Evolutionary conservation across 768 basidiomycete genomes (phyloP).

Genomic region (Erythrobasidium yunnanense): DNA sequence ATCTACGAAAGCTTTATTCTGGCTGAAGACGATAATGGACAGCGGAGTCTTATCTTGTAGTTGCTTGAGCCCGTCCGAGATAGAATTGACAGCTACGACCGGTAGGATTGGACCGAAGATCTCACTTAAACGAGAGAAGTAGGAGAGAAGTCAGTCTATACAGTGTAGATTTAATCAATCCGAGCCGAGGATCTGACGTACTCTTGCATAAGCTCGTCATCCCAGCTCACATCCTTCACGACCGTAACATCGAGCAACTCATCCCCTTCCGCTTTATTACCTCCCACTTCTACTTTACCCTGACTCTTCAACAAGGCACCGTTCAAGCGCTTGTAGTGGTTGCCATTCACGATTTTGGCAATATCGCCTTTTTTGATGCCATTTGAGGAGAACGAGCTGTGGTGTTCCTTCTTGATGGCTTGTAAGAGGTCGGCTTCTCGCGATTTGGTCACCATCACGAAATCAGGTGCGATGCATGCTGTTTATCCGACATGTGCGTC

Average conservation of each 20-base stretch:
- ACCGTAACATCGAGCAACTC: slow-evolving; percentile 64
- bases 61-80: slow-evolving; percentile 59
- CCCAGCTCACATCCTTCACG: slow-evolving; percentile 52
- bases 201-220: slow-evolving; percentile 70
- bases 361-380: neutral
- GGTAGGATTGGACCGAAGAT: slow-evolving; percentile 75
- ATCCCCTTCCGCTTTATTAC: slow-evolving; percentile 50
- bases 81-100: slow-evolving; percentile 58
- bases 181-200: no score
- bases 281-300: slow-evolving; percentile 58
- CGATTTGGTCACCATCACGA: slow-evolving; percentile 4
- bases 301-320: slow-evolving; percentile 53
- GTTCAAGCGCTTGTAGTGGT: slow-evolving; percentile 51
- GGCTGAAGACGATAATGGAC: slow-evolving; percentile 64
- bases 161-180: no score
- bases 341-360: slow-evolving; percentile 49
- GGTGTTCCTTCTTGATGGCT: slow-evolving; percentile 14
- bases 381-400: neutral
- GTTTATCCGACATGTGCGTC: neutral
- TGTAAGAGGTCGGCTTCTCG: neutral
- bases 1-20: slow-evolving; percentile 48
- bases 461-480: slow-evolving; percentile 30
- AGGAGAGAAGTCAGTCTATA: neutral
- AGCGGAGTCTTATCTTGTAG: slow-evolving; percentile 53
- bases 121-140: slow-evolving; percentile 48